Evolutionary conservation across 108 stramenopile genomes (phyloP).

Genomic region (Mayamaea pseudoterrestris): DNA sequence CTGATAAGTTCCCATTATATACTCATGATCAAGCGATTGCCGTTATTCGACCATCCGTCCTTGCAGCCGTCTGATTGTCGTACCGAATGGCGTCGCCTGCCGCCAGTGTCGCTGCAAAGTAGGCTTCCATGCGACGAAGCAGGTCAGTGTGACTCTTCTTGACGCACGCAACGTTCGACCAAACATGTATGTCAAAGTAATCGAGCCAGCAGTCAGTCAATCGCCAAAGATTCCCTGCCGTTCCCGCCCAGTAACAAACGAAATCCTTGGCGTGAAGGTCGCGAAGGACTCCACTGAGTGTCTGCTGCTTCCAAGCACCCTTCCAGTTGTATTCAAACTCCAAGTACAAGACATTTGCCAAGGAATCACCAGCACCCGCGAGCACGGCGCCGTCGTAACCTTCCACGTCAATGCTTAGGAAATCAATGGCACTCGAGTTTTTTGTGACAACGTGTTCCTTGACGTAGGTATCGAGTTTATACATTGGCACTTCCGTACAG

Average conservation of each 20-base stretch:
- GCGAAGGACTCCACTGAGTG: neutral
- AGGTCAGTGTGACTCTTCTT: slow-evolving; percentile 21
- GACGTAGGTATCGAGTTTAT: slow-evolving; percentile 17
- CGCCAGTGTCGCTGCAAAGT: slow-evolving; percentile 25
- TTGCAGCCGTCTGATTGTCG: too few species aligned
- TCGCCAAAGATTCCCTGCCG: slow-evolving; percentile 23
- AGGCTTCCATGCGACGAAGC: slow-evolving; percentile 33
- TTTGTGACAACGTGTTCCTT: neutral
- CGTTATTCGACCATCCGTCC: too few species aligned
- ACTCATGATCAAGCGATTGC: too few species aligned
- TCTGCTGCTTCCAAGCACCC: slow-evolving; percentile 9
- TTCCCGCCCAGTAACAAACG: slow-evolving; percentile 40
- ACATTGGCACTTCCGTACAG: slow-evolving; percentile 20
- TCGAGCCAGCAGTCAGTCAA: slow-evolving; percentile 35
- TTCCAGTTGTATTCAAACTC: slow-evolving; percentile 43
- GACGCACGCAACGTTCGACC: slow-evolving; percentile 69
- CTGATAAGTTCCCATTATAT: too few species aligned
- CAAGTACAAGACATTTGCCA: slow-evolving; percentile 19
- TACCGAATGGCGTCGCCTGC: neutral
- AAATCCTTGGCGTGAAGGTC: slow-evolving; percentile 10
- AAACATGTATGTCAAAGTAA: slow-evolving; percentile 26
- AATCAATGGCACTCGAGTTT: slow-evolving; percentile 4
- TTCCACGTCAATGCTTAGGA: slow-evolving; percentile 38
- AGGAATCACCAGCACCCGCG: slow-evolving; percentile 8
- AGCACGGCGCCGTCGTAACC: slow-evolving; percentile 31